These are phyloP conservation scores for Lachnellula occidentalis DNA, from an alignment of 2,329 filamentous ascomycete species.

Conservation along the genomic window DNA sequence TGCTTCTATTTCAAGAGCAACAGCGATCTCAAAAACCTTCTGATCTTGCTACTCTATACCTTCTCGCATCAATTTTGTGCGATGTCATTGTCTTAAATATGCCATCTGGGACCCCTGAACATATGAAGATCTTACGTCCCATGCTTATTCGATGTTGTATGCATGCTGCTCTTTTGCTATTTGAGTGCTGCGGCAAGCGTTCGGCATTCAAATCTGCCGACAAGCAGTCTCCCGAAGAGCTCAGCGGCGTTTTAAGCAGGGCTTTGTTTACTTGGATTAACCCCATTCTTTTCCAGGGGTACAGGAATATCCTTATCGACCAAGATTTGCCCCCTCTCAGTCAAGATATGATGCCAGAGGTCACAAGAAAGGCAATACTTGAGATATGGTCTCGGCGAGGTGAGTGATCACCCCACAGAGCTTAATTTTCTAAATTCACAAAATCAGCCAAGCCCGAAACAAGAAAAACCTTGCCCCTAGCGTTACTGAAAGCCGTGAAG, in stretches of 20 bases:
- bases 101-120: neutral
- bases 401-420: neutral
- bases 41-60: slow-evolving; percentile 13
- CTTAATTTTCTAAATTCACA: neutral
- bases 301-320: slow-evolving; percentile 14
- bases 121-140: neutral
- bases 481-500: slow-evolving; percentile 29
- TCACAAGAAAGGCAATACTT: slow-evolving; percentile 13
- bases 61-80: slow-evolving; percentile 14
- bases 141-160: slow-evolving; percentile 3
- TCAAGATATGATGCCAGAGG: slow-evolving; percentile 11
- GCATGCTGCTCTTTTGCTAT: slow-evolving; percentile 9
- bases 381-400: slow-evolving; percentile 15
- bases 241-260: slow-evolving; percentile 9
- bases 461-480: slow-evolving; percentile 29
- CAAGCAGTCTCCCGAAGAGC: slow-evolving; percentile 16
- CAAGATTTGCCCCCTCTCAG: slow-evolving; percentile 18
- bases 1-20: slow-evolving; percentile 14
- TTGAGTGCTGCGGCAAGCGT: slow-evolving; percentile 10
- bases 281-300: slow-evolving; percentile 16
- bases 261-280: slow-evolving; percentile 24
- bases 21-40: slow-evolving; percentile 11
- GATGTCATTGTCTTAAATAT: slow-evolving; percentile 8
- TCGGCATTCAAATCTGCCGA: neutral
- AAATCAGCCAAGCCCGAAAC: slow-evolving; percentile 16